phyloP scores from a whole-genome alignment of 1,284 basidiomycete species.

The Austroboletus rostrupii region DNA sequence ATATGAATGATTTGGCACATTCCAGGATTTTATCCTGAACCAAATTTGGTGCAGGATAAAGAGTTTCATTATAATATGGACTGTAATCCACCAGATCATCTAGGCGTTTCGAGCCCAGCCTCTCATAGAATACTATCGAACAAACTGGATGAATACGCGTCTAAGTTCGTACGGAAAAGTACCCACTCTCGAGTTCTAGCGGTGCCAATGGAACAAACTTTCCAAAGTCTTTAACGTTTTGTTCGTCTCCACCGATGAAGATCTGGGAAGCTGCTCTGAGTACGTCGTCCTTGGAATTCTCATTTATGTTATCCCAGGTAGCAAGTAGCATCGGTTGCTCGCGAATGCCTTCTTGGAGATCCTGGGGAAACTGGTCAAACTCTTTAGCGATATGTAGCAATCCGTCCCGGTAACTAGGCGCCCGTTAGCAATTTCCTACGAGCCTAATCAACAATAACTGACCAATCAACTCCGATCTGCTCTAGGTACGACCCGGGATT shows the following conservation, averaged over 20 bases:
- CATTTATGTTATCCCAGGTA: no score
- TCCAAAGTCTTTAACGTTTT: neutral
- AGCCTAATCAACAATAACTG: neutral
- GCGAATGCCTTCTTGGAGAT: constrained; percentile 15
- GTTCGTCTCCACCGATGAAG: neutral
- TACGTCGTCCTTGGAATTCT: no score
- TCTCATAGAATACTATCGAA: neutral
- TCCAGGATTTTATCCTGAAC: neutral
- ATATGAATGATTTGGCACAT: constrained; percentile 8
- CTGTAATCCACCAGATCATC: neutral
- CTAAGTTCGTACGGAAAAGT: neutral
- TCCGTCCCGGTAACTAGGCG: constrained; percentile 21
- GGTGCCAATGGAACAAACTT: neutral
- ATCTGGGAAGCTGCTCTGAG: neutral
- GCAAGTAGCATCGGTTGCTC: constrained; percentile 19
- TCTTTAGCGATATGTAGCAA: constrained; percentile 17
- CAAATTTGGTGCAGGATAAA: no score
- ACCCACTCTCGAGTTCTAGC: neutral
- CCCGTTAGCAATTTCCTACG: constrained; percentile 8
- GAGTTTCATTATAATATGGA: no score
- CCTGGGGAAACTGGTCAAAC: constrained; percentile 9
- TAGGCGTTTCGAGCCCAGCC: neutral
- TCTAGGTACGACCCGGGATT: constrained; percentile 19
- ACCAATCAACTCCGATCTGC: constrained; percentile 4
- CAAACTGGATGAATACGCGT: neutral